Conservation (phyloP, 768 basidiomycete genomes). For the Serendipita vermifera region DNA sequence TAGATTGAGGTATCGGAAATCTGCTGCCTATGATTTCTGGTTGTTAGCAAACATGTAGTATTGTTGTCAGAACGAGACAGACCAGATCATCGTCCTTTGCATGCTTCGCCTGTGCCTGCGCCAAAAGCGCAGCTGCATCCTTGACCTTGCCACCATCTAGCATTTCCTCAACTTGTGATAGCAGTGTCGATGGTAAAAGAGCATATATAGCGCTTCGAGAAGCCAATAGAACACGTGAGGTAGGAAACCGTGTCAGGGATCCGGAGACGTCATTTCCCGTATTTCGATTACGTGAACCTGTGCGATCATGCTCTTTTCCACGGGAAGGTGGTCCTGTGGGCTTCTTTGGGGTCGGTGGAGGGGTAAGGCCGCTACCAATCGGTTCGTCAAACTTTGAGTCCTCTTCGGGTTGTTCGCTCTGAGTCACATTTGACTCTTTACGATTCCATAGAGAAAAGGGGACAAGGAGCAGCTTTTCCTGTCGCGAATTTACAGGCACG, state of each 20-base stretch:
- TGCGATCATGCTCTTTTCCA: background rate
- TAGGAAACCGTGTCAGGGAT: background rate
- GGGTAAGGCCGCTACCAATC: slow-evolving; percentile 13
- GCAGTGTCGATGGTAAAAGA: slow-evolving; percentile 40
- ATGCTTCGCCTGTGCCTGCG: slow-evolving; percentile 45
- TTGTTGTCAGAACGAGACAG: background rate
- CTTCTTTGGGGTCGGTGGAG: slow-evolving; percentile 14
- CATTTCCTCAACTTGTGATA: slow-evolving; percentile 58
- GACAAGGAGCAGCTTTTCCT: background rate
- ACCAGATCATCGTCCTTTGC: slow-evolving; percentile 28
- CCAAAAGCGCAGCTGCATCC: slow-evolving; percentile 50
- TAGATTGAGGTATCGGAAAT: slow-evolving; percentile 67
- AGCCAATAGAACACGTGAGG: background rate
- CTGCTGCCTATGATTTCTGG: slow-evolving; percentile 36
- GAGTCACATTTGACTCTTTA: background rate
- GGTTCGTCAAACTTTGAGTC: background rate
- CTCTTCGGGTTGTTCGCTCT: background rate
- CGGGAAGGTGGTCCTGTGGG: slow-evolving; percentile 42
- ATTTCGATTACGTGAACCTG: background rate
- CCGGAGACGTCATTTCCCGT: background rate
- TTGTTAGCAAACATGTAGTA: background rate
- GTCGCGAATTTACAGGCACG: background rate
- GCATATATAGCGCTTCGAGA: background rate
- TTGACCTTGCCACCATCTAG: slow-evolving; percentile 50
- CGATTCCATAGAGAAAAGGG: background rate